Evolutionary conservation across 78 protist genomes (phyloP).

Genomic region (Chrysochromulina tobinii): DNA sequence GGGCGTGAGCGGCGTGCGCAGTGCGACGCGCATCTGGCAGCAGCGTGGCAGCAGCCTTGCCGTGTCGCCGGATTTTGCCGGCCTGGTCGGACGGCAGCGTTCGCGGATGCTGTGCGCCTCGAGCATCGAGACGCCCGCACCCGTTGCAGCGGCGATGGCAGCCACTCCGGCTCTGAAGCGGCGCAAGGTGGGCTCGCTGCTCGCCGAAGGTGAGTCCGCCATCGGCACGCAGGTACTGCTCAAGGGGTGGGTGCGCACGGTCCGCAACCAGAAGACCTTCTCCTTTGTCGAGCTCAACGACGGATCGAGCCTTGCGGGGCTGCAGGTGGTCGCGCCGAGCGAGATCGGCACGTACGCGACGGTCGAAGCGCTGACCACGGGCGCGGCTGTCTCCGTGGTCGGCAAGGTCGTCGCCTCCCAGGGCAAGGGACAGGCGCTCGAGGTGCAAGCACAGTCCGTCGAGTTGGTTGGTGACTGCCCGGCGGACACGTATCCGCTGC

Average conservation of each 20-base stretch:
- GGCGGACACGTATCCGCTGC: conserved; percentile 72
- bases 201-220: background rate
- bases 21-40: too few relatives aligned
- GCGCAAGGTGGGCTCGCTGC: background rate
- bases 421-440: background rate
- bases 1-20: too few relatives aligned
- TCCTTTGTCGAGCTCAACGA: conserved; percentile 54
- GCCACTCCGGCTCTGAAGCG: too few relatives aligned
- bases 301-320: conserved; percentile 29
- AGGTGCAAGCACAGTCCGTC: background rate
- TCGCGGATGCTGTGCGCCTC: too few relatives aligned
- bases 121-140: too few relatives aligned
- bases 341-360: background rate
- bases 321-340: conserved; percentile 21
- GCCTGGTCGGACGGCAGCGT: too few relatives aligned
- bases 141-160: too few relatives aligned
- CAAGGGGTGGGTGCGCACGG: conserved; percentile 57
- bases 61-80: too few relatives aligned
- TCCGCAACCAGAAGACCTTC: conserved; percentile 5
- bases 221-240: conserved; percentile 30
- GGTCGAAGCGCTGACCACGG: background rate
- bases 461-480: conserved; percentile 37
- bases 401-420: background rate
- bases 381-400: background rate
- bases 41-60: too few relatives aligned